Evolutionary conservation across 441 rosid genomes (phyloP), one percentile per base, ranked within the genome.

Genomic region (Theobroma grandiflorum): DNA sequence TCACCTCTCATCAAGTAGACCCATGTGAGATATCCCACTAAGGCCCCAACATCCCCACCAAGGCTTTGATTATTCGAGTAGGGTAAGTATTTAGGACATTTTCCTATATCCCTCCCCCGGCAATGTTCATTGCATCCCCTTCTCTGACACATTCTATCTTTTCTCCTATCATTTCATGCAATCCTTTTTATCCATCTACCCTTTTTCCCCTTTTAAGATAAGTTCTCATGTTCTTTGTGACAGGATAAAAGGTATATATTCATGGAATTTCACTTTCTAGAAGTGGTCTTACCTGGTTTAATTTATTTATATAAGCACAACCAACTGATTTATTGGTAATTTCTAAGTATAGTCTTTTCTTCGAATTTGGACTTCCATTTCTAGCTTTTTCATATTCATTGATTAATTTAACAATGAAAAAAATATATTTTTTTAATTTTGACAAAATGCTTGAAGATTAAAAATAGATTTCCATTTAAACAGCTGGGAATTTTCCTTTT

Each of bases 131-230:
- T 91, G 95, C 65, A 89, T 89, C 82, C 81, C 31, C 16, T 42
- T 47, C 49, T 77, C 95, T 88, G 93, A 89, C 94, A 91, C 91
- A 81, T 79, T 81, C 89, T 81, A 88, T 89, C 88, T 76, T 79
- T 86, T 83, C 63, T 81, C 79, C 58, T 83, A 78, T 85, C 64
- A 37, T 77, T 78, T 85, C 76, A 67, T 0, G 3, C 20, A 33
- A 52, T 40, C 20, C 67, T 53, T 74, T 66, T 40, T 74, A 40
- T 82, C 74, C 78, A 67, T 80, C 84, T 67, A 71, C 72, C 57
- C 72, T 76, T 71, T 53, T 80, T 80, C 22, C 66, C 50, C 66
- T 33, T 80, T 74, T 53, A 50, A 86, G 95, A 91, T 89, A 88
- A 90, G 86, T 85, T 86, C 87, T 85, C 93, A 87, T 84, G 92